Base-by-base conservation (phyloP, 805 yeast genomes). In the Ogataea sp. region DNA sequence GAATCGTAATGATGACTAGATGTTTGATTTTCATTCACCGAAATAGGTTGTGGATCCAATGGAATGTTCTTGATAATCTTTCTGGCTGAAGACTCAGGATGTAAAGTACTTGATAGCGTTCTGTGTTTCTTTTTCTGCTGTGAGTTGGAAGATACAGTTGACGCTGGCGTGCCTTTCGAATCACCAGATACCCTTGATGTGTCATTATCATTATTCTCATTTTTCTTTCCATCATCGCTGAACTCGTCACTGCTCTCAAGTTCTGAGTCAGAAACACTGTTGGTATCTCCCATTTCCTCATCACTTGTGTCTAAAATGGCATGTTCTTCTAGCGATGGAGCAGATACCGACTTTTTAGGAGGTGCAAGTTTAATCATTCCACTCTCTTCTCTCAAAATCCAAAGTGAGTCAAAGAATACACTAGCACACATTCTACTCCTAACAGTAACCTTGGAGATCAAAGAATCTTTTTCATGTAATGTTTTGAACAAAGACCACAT, bases 351-450 rank as follows among this genome's bases (percentile, higher is more conserved):
- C 39, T 27, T 44, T 36, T 43, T 33, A 53, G 49, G 48, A 41
- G 72, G 60, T 29, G 63, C 73, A 37, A 77, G 67, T 46, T 79
- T 79, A 38, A 83, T 77, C 83, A 88, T 83, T 13, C 96, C 96
- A 43, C 87, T 85, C 56, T 85, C 83, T 48, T 86, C 90, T 49
- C 96, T 67, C 51, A 93, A 64, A 3, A 85, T 71, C 77, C 89
- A 84, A 37, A 90, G 64, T 50, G 90, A 81, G 61, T 93, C 98
- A 59, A 90, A 93, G 50, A 90, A 87, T 2, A 89, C 87, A 42
- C 93, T 81, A 0, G 95, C 96, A 8, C 94, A 75, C 95, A 87
- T 83, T 49, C 98, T 73, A 5, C 94, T 81, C 37, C 84, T 70
- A 14, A 89, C 80, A 3, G 72, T 71, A 4, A 84, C 78, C 31